A percentile compares a stretch with the other conserved stretches of the same genome.
Conservation (phyloP, 345 rosid genomes). For the Raphanus sativus region DNA sequence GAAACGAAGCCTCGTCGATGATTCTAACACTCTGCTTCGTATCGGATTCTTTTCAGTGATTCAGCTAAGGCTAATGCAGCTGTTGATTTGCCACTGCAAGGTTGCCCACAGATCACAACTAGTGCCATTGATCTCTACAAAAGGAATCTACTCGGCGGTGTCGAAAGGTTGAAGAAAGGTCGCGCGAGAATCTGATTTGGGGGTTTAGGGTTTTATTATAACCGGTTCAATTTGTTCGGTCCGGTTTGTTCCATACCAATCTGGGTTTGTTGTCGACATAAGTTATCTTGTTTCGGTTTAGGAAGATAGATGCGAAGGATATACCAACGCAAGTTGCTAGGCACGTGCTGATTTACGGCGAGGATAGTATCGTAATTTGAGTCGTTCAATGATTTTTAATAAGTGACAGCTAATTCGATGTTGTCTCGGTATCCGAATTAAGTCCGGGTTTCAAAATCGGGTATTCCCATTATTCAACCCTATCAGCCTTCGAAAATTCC, state of each 20-base stretch:
- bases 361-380: constrained; percentile 22
- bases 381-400: neutral
- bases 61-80: constrained; percentile 62
- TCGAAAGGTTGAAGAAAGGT: neutral
- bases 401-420: neutral
- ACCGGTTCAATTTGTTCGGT: constrained; percentile 12
- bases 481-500: constrained; percentile 31
- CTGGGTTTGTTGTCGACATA: no score
- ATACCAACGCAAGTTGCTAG: constrained; percentile 34
- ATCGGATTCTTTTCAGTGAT: constrained; percentile 64
- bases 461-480: constrained; percentile 36
- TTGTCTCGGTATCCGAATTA: constrained; percentile 43
- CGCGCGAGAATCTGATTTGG: constrained; percentile 25
- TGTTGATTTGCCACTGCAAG: no score
- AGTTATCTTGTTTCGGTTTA: constrained; percentile 30
- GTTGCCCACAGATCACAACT: no score
- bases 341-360: constrained; percentile 31
- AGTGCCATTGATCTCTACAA: constrained; percentile 72
- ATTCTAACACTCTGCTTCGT: constrained; percentile 58
- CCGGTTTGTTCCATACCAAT: constrained; percentile 15
- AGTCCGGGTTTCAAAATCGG: constrained; percentile 38
- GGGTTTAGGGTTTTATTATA: constrained; percentile 32
- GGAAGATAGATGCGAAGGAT: constrained; percentile 22
- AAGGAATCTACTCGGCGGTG: no score
- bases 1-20: constrained; percentile 74